Evolutionary conservation across 495 filamentous ascomycete species (phyloP).

Genomic region (Sordaria brevicollis): DNA sequence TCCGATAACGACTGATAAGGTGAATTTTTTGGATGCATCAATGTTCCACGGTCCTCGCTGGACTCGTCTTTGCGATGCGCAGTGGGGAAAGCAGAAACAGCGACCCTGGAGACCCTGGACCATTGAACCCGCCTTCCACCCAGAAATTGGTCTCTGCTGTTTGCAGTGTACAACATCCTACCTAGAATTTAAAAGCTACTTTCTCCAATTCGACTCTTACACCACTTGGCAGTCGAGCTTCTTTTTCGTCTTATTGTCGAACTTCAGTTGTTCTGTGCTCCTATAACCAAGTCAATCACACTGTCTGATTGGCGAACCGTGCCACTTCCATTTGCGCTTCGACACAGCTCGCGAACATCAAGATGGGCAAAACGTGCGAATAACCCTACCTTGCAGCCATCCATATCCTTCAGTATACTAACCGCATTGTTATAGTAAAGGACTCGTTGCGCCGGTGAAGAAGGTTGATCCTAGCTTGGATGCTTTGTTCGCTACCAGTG

Average conservation of each 20-base stretch:
- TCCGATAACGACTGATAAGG: conserved; percentile 24
- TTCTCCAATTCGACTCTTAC: neutral
- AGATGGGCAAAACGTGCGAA: conserved; percentile 20
- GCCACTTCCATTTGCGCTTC: neutral
- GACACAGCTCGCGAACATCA: neutral
- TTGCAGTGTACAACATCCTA: neutral
- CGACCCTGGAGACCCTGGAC: neutral
- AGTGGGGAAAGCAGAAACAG: neutral
- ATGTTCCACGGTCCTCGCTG: conserved; percentile 3
- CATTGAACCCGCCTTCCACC: neutral
- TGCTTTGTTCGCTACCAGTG: conserved; percentile 72
- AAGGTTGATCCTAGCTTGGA: conserved; percentile 66
- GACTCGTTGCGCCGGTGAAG: conserved; percentile 29
- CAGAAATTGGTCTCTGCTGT: neutral
- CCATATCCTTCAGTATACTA: neutral
- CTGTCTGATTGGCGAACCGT: neutral
- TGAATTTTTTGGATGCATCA: conserved; percentile 18
- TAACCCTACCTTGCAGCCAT: neutral
- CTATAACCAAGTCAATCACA: neutral
- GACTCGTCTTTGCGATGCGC: neutral
- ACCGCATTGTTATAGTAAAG: conserved; percentile 16
- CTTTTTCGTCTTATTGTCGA: neutral
- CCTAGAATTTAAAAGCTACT: neutral
- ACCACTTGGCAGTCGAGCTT: neutral
- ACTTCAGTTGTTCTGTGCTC: neutral